These are phyloP conservation scores for Ogataea paraovalis DNA, from an alignment of 805 yeast species.

Conservation along the genomic window DNA sequence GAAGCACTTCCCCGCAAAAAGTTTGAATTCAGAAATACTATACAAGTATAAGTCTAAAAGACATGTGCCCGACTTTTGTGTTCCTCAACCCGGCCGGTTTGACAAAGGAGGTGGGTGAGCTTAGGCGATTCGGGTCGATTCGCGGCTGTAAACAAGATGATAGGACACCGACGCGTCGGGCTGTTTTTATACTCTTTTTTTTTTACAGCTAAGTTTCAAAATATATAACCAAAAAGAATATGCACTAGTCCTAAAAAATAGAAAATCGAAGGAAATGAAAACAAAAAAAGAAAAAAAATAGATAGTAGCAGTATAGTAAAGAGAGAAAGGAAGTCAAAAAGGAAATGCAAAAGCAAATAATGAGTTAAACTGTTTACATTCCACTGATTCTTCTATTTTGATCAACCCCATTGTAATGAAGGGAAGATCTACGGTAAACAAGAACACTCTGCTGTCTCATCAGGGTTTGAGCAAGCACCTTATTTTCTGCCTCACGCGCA, in stretches of 20 bases:
- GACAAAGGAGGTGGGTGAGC: too few species aligned
- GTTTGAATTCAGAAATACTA: background rate
- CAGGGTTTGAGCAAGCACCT: constrained; percentile 11
- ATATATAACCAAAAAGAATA: too few species aligned
- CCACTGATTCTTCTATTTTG: background rate
- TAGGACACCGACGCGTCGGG: too few species aligned
- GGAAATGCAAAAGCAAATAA: too few species aligned
- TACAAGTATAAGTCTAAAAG: constrained; percentile 1
- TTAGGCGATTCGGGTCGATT: too few species aligned
- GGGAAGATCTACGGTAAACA: background rate
- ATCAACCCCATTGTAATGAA: background rate
- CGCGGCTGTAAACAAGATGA: too few species aligned
- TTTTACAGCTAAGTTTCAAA: too few species aligned
- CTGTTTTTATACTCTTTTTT: too few species aligned
- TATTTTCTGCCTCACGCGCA: constrained; percentile 7
- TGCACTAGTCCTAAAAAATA: too few species aligned
- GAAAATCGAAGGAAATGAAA: background rate
- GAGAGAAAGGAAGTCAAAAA: background rate
- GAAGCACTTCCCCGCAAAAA: background rate
- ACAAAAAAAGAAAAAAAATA: background rate
- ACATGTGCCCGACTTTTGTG: constrained; percentile 1
- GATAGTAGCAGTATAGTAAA: background rate
- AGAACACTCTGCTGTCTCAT: constrained; percentile 3
- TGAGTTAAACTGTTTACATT: too few species aligned
- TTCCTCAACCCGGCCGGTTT: background rate